Evolutionary conservation across 2,329 filamentous ascomycete genomes (phyloP), one percentile per base, ranked within the genome.

Genomic region (Xylariaceae sp.): DNA sequence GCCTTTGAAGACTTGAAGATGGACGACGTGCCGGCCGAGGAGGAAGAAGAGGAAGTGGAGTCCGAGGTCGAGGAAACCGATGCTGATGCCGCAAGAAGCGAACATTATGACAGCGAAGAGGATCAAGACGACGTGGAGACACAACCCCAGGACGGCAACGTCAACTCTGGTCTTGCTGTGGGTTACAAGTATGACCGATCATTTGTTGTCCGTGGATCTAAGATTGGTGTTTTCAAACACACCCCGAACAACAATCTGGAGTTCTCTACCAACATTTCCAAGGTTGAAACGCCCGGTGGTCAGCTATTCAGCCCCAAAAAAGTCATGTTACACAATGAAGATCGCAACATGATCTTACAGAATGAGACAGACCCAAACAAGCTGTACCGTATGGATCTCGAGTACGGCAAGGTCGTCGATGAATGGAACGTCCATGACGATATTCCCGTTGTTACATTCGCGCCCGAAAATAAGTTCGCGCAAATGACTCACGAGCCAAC

Each of bases 391-490:
- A 97, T 98, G 93, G 93, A 98, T 67, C 75, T 98, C 34, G 91
- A 98, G 64, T 94, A 94, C 54, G 93, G 93, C 52, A 97, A 96
- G 69, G 87, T 98, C 28, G 89, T 97, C 2, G 93, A 98, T 59
- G 93, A 98, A 65, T 98, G 93, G 93, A 95, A 95, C 55, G 79
- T 98, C 12, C 91, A 98, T 60, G 91, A 98, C 48, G 88, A 97
- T 61, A 96, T 98, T 41, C 85, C 88, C 0, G 87, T 97, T 47
- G 82, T 87, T 41, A 93, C 84, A 9, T 97, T 97, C 65, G 88
- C 88, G 0, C 93, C 93, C 0, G 90, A 96, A 64, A 95, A 85
- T 77, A 98, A 98, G 79, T 98, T 96, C 58, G 83, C 93, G 1
- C 93, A 98, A 69, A 95, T 95, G 85, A 96, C 89, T 1, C 82